These are phyloP conservation scores for Ganoderma sinense DNA, from an alignment of 1,284 basidiomycete genomes.

Conservation along the genomic window DNA sequence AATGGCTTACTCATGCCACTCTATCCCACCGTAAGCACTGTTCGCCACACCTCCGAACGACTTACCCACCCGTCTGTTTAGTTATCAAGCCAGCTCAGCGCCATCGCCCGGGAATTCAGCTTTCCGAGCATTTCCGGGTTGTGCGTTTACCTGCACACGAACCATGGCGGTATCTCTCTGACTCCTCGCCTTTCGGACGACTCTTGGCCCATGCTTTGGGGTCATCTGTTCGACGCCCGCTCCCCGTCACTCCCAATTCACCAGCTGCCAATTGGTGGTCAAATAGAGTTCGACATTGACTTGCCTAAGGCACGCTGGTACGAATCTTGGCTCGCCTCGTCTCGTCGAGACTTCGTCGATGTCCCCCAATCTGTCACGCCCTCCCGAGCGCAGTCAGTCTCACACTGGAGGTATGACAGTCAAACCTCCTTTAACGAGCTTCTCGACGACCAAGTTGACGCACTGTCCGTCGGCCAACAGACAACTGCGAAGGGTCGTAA, in stretches of 20 bases:
- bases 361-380: constrained; percentile 50
- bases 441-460: constrained; percentile 48
- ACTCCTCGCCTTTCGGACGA: constrained; percentile 81
- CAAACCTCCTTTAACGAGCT: constrained; percentile 58
- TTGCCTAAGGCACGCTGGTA: constrained; percentile 76
- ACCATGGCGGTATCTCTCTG: constrained; percentile 59
- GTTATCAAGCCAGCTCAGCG: constrained; percentile 64
- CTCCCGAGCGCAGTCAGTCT: constrained; percentile 49
- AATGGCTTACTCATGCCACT: constrained; percentile 80
- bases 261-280: constrained; percentile 67
- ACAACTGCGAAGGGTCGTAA: constrained; percentile 49
- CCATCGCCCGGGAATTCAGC: constrained; percentile 82
- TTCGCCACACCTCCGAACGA: background rate
- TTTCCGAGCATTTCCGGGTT: constrained; percentile 78
- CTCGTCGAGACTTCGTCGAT: constrained; percentile 54
- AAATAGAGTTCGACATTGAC: constrained; percentile 84
- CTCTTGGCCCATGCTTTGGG: constrained; percentile 77
- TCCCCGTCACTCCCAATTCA: constrained; percentile 44
- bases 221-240: constrained; percentile 62
- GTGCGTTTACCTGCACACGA: constrained; percentile 74
- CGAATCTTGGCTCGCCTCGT: constrained; percentile 65
- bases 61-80: background rate
- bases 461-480: constrained; percentile 35
- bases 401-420: constrained; percentile 63
- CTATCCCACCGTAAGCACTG: constrained; percentile 68